A percentile compares a stretch with the other conserved stretches of the same genome.
These are phyloP conservation scores for Aspergillus caelatus DNA, from an alignment of 2,329 filamentous ascomycete genomes.

Conservation along the genomic window DNA sequence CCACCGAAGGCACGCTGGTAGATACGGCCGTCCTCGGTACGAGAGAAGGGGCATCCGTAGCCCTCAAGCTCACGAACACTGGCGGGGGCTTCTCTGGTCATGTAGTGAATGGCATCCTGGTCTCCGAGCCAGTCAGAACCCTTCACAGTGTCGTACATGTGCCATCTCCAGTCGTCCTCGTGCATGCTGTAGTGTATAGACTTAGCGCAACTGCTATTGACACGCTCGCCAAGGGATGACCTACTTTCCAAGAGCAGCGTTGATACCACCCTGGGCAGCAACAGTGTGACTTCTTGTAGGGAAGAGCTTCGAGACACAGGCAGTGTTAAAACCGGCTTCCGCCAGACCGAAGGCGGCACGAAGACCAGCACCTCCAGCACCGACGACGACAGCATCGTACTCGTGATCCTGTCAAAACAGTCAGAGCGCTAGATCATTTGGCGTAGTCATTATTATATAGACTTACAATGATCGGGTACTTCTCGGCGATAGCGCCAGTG, in stretches of 20 bases:
- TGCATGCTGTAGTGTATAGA: slow-evolving; percentile 72
- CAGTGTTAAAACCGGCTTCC: slow-evolving; percentile 66
- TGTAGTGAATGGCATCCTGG: slow-evolving; percentile 97
- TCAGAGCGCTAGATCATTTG: slow-evolving; percentile 19
- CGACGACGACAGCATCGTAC: slow-evolving; percentile 91
- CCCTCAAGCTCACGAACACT: slow-evolving; percentile 95
- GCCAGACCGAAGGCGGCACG: slow-evolving; percentile 66
- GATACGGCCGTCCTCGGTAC: slow-evolving; percentile 95
- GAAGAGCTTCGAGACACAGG: slow-evolving; percentile 67
- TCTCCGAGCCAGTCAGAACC: slow-evolving; percentile 97
- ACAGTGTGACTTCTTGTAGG: slow-evolving; percentile 67
- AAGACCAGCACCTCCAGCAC: slow-evolving; percentile 65
- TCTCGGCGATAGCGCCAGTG: slow-evolving; percentile 79
- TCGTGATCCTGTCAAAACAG: slow-evolving; percentile 74
- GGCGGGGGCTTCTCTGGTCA: slow-evolving; percentile 90
- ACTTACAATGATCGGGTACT: slow-evolving; percentile 92
- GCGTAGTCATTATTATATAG: background rate
- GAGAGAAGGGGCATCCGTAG: slow-evolving; percentile 90
- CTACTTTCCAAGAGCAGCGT: slow-evolving; percentile 48
- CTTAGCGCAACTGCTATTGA: slow-evolving; percentile 22
- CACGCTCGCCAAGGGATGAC: slow-evolving; percentile 17
- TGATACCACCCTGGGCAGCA: slow-evolving; percentile 68
- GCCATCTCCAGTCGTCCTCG: slow-evolving; percentile 98
- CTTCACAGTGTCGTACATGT: slow-evolving; percentile 99
- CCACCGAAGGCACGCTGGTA: slow-evolving; percentile 99